These are phyloP conservation scores for Cutaneotrichosporon spelunceum DNA, from an alignment of 1,284 basidiomycete species.

Conservation along the genomic window DNA sequence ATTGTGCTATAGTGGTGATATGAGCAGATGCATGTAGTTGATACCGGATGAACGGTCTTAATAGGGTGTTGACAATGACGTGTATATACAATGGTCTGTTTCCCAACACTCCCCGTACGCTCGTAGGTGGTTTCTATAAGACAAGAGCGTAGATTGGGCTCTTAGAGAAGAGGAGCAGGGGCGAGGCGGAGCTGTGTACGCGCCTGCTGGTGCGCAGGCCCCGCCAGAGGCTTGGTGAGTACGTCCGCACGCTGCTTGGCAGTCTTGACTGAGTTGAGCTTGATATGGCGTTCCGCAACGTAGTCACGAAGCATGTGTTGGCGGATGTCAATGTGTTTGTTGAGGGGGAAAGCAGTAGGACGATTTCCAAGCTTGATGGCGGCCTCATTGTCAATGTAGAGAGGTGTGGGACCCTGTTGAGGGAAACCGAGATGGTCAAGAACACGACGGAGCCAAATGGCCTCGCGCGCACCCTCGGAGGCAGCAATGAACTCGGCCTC, in stretches of 20 bases:
- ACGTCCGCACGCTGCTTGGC: neutral
- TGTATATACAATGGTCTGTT: too few relatives aligned
- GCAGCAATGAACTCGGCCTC: constrained; percentile 55
- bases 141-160: too few relatives aligned
- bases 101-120: too few relatives aligned
- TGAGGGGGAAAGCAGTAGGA: constrained; percentile 37
- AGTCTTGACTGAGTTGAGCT: neutral
- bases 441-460: constrained; percentile 48
- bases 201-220: too few relatives aligned
- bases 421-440: constrained; percentile 39
- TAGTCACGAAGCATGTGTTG: constrained; percentile 53
- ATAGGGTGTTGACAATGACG: too few relatives aligned
- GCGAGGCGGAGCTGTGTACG: too few relatives aligned
- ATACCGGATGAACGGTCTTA: too few relatives aligned
- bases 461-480: constrained; percentile 55
- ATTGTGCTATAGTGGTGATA: too few relatives aligned
- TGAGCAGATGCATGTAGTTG: too few relatives aligned
- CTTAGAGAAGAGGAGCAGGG: too few relatives aligned
- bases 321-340: constrained; percentile 55
- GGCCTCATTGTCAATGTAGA: constrained; percentile 49
- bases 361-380: constrained; percentile 50
- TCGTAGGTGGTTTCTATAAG: too few relatives aligned
- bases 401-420: too few relatives aligned
- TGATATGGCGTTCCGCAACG: neutral
- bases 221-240: neutral